phyloP scores from a whole-genome alignment of 2,329 filamentous ascomycete genomes.

The Fusarium cyanostomum region DNA sequence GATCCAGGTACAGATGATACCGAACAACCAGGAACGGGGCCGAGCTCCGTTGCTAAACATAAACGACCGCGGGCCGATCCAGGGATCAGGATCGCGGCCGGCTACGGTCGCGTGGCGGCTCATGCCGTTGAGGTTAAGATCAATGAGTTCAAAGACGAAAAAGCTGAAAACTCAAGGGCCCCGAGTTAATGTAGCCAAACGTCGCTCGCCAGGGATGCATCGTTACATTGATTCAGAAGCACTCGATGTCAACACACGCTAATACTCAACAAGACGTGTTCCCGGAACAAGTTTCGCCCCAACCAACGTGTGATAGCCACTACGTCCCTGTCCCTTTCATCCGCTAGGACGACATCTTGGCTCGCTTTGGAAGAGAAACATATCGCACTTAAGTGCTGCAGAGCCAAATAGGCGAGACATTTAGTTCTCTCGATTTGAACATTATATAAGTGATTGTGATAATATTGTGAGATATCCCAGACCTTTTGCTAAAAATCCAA shows the following conservation, averaged over 20 bases:
- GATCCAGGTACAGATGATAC: conserved; percentile 14
- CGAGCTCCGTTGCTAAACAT: conserved; percentile 28
- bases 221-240: conserved; percentile 15
- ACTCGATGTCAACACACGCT: conserved; percentile 16
- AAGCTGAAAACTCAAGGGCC: background rate
- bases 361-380: background rate
- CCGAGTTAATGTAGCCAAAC: background rate
- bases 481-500: too few relatives aligned
- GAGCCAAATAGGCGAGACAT: background rate
- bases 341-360: background rate
- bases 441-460: background rate
- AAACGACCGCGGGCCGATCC: conserved; percentile 31
- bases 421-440: background rate
- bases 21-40: conserved; percentile 34
- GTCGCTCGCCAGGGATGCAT: conserved; percentile 23
- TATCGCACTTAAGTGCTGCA: background rate
- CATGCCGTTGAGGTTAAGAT: conserved; percentile 16
- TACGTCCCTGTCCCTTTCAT: conserved; percentile 22
- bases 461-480: background rate
- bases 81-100: conserved; percentile 12
- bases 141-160: conserved; percentile 3
- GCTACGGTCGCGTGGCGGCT: conserved; percentile 35
- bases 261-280: conserved; percentile 37
- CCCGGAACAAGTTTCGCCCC: conserved; percentile 29
- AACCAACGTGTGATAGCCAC: conserved; percentile 28